Evolutionary conservation across 352 stramenopile genomes (phyloP).

Genomic region (Phytophthora pluvialis): DNA sequence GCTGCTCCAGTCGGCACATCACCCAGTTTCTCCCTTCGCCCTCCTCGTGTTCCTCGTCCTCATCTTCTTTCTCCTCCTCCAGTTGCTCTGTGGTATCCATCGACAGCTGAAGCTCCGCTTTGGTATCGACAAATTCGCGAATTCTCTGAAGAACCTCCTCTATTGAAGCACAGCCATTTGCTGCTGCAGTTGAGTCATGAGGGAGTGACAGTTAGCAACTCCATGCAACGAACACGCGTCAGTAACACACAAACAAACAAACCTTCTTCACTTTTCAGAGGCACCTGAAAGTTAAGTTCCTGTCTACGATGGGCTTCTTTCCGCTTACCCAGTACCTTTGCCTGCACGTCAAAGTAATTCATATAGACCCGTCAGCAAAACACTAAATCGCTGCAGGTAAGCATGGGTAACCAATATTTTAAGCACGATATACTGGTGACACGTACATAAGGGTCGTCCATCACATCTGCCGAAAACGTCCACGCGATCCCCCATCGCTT

Average conservation of each 20-base stretch:
- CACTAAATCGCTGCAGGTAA: not conserved
- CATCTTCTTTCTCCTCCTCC: conserved; percentile 5
- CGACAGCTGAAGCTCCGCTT: conserved; percentile 27
- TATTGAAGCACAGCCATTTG: conserved; percentile 49
- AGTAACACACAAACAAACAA: not conserved
- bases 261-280: conserved; percentile 34
- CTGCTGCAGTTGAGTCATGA: conserved; percentile 15
- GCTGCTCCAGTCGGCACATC: conserved; percentile 30
- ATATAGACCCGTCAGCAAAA: conserved; percentile 1
- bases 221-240: not conserved
- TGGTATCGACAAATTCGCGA: conserved; percentile 42
- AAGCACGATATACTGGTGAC: not conserved
- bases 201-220: not conserved
- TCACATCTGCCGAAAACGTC: conserved; percentile 76
- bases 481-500: conserved; percentile 95
- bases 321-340: conserved; percentile 84
- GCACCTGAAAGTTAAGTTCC: conserved; percentile 60
- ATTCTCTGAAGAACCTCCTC: conserved; percentile 50
- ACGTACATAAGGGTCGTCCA: conserved; percentile 45
- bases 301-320: conserved; percentile 77
- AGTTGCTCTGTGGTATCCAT: conserved; percentile 15
- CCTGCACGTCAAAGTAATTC: conserved; percentile 31
- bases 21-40: conserved; percentile 10
- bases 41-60: conserved; percentile 2
- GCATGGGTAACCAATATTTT: too few species aligned